A percentile compares a stretch with the other conserved stretches of the same genome.
These are phyloP conservation scores for Hypomontagnella submonticulosa DNA, from an alignment of 495 filamentous ascomycete genomes.

Conservation along the genomic window DNA sequence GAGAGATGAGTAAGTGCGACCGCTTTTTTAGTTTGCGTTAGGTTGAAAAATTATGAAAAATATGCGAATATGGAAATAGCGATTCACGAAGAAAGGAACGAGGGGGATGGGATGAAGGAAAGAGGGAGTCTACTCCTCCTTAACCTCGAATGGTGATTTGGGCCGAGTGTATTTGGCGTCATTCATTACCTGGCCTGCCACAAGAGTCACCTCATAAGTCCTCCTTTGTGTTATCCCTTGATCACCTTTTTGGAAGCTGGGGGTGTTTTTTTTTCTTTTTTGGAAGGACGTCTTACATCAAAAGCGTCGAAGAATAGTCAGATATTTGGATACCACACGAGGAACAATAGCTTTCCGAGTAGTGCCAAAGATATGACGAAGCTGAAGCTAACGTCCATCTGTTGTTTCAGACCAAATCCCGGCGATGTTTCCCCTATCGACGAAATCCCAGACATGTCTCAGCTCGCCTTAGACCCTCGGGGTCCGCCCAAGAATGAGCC, in stretches of 20 bases:
- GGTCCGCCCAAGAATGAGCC: slow-evolving; percentile 35
- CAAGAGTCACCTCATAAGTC: slow-evolving; percentile 8
- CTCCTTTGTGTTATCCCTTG: slow-evolving; percentile 6
- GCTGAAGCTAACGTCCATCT: slow-evolving; percentile 38
- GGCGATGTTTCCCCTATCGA: slow-evolving; percentile 66
- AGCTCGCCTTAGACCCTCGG: slow-evolving; percentile 34
- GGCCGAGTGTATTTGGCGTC: slow-evolving; percentile 15
- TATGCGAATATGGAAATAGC: slow-evolving; percentile 12
- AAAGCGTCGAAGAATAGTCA: slow-evolving; percentile 7
- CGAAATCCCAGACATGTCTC: slow-evolving; percentile 55
- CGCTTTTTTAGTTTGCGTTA: slow-evolving; percentile 24
- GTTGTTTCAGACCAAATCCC: slow-evolving; percentile 43
- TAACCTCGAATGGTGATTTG: not conserved
- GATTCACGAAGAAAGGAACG: slow-evolving; percentile 3
- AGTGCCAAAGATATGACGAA: slow-evolving; percentile 7
- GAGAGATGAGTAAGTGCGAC: slow-evolving; percentile 48
- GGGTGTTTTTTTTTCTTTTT: no score
- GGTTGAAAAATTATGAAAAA: not conserved
- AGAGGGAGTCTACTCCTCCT: not conserved
- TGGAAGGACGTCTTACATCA: slow-evolving; percentile 17
- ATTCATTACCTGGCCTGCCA: slow-evolving; percentile 9
- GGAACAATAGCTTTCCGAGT: slow-evolving; percentile 7
- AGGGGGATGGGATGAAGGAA: not conserved
- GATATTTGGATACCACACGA: slow-evolving; percentile 18
- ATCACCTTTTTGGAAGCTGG: slow-evolving; percentile 21